Conservation (phyloP, 83 land plant genomes). For the Thuja plicata region DNA sequence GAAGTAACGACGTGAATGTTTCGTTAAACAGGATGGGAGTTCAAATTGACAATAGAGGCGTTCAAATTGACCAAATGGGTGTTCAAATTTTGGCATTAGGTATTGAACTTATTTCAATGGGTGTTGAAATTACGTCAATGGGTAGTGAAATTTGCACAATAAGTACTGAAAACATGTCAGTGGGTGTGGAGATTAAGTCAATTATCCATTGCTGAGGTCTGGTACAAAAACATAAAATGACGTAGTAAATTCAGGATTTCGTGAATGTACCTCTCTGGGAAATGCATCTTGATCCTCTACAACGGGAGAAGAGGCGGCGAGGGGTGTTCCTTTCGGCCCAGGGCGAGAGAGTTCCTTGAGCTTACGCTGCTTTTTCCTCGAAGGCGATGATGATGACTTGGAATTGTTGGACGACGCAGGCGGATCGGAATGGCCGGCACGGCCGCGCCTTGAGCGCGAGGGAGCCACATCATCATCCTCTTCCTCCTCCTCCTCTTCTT, state of each 20-base stretch:
- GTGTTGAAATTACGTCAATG: neutral
- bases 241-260: neutral
- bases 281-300: neutral
- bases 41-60: neutral
- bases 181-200: neutral
- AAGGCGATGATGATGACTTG: neutral
- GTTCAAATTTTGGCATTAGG: neutral
- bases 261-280: neutral
- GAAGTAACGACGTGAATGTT: neutral
- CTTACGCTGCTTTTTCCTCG: constrained; percentile 6
- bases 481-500: constrained; percentile 5
- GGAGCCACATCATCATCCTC: constrained; percentile 15
- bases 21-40: neutral
- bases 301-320: neutral
- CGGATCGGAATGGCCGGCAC: neutral
- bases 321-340: constrained; percentile 1
- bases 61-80: neutral
- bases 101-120: neutral
- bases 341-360: constrained; percentile 1
- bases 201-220: neutral
- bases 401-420: neutral
- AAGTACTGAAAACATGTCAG: neutral
- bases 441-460: neutral
- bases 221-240: neutral
- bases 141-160: neutral